phyloP scores from a whole-genome alignment of 257 asterid genomes.

The Solanum appendiculatum region DNA sequence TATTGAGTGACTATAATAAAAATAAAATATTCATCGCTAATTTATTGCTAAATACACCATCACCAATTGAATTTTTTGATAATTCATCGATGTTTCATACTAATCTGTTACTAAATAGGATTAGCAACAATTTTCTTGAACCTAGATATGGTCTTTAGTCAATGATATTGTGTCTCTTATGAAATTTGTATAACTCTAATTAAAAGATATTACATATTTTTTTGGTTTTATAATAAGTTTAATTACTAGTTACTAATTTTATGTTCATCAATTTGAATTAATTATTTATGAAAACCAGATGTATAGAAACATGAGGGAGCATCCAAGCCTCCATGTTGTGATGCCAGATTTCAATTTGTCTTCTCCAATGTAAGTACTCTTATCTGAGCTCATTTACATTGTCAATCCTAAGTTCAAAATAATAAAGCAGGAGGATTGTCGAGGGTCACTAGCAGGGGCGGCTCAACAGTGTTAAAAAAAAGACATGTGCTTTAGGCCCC shows the following conservation, averaged over 20 bases:
- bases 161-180: neutral
- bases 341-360: neutral
- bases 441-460: neutral
- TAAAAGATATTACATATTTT: neutral
- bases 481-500: too few relatives aligned
- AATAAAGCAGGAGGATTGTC: neutral
- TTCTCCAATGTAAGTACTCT: neutral
- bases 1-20: neutral
- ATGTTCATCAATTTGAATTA: neutral
- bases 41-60: neutral
- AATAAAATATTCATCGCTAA: too few relatives aligned
- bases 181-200: neutral
- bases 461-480: too few relatives aligned
- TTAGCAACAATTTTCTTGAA: neutral
- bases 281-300: neutral
- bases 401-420: rapidly evolving
- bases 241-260: neutral
- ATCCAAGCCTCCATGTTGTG: neutral
- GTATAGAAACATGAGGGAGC: constrained; percentile 5
- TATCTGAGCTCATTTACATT: neutral
- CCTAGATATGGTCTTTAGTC: neutral
- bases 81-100: neutral
- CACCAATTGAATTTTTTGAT: neutral
- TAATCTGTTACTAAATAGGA: neutral
- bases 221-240: neutral